A percentile compares a stretch with the other conserved stretches of the same genome.
Evolutionary conservation across 306 rosid species (phyloP).

Genomic region (Quercus berberidifolia): DNA sequence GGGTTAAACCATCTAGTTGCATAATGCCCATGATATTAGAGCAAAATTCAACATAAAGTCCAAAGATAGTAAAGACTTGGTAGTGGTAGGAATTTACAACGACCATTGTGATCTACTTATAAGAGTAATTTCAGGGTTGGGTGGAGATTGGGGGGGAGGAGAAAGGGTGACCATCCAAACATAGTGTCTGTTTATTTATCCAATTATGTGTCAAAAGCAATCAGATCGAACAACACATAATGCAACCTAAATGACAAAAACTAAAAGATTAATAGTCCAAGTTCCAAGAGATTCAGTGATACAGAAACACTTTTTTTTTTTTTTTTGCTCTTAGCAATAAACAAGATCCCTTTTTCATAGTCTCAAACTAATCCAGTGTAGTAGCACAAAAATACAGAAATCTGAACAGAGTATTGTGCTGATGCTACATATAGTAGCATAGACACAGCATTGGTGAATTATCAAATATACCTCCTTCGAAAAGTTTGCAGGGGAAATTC

Average conservation of each 20-base stretch:
- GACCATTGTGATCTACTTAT: too few species aligned
- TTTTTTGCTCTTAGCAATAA: not conserved
- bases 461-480: slow-evolving; percentile 62
- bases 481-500: slow-evolving; percentile 81
- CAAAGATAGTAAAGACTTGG: not conserved
- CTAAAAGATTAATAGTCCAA: not conserved
- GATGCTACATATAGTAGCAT: not conserved
- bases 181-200: too few species aligned
- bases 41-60: not conserved
- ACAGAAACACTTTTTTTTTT: not conserved
- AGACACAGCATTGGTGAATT: not conserved
- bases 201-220: not conserved
- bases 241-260: not conserved
- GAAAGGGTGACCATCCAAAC: too few species aligned
- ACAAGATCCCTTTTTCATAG: not conserved
- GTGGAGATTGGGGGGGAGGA: too few species aligned
- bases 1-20: not conserved
- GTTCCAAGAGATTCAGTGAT: not conserved
- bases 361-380: not conserved
- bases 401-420: not conserved
- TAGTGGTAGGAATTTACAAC: not conserved
- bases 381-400: not conserved
- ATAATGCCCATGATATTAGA: not conserved
- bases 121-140: too few species aligned
- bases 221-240: not conserved